Evolutionary conservation across 2,329 filamentous ascomycete species (phyloP), one percentile per base, ranked within the genome.

Genomic region (Trichoderma cornu-damae): DNA sequence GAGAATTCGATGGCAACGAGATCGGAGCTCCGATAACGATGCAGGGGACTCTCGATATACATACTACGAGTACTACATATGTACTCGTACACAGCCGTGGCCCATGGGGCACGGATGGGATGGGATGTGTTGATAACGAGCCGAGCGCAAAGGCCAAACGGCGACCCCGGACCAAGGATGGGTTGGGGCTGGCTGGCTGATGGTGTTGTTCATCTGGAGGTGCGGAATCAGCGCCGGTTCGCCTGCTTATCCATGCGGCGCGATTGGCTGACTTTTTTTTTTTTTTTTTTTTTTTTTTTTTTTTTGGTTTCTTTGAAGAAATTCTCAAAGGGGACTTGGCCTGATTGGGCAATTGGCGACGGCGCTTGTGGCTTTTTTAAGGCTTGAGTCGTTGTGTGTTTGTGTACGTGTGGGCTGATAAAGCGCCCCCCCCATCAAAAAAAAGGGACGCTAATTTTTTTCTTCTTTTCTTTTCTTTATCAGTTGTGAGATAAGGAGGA

Each of bases 41-140:
- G 50, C 40, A 53, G 40, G 50, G 49, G 24, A n/a, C 30, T 22
- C 37, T 34, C 28, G 26, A 49, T 24, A n/a, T 32, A 37, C 18
- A n/a, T n/a, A n/a, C n/a, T n/a, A n/a, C n/a, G n/a, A n/a, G n/a
- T n/a, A n/a, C n/a, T n/a, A n/a, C n/a, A n/a, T n/a, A n/a, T n/a
- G n/a, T n/a, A n/a, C n/a, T n/a, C n/a, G n/a, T n/a, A n/a, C n/a
- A n/a, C n/a, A n/a, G n/a, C n/a, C n/a, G n/a, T n/a, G n/a, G n/a
- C n/a, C n/a, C n/a, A n/a, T n/a, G 5, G 16, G 20, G 14, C 28
- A 44, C 4, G 11, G 28, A 52, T 43, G 50, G 50, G n/a, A n/a
- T n/a, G n/a, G n/a, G n/a, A n/a, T n/a, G 44, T 34, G 40, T 28
- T 44, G 50, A 53, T 53, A 53, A 53, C 47, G 48, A 30, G 35